Percentiles rank a stretch among this genome's conserved stretches.
These are phyloP conservation scores for Beauveria caledonica DNA, from an alignment of 2,329 filamentous ascomycete genomes.

Conservation along the genomic window DNA sequence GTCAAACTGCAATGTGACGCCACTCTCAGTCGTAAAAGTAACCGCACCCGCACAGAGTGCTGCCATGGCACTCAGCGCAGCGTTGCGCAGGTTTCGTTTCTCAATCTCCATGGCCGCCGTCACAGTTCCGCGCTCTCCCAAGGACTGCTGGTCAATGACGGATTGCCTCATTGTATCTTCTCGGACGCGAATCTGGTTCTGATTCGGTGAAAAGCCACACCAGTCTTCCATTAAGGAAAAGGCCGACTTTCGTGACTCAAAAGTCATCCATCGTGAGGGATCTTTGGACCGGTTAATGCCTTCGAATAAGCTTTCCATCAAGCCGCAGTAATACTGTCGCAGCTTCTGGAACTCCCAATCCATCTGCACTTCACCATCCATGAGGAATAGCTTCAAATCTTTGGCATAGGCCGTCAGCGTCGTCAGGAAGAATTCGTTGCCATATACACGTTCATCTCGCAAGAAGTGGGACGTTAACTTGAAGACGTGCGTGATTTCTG, in stretches of 20 bases:
- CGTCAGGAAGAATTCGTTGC: conserved; percentile 82
- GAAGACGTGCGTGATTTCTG: conserved; percentile 94
- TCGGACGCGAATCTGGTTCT: conserved; percentile 68
- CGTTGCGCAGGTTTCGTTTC: conserved; percentile 82
- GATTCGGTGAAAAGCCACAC: conserved; percentile 95
- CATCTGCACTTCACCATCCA: conserved; percentile 88
- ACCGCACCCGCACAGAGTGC: conserved; percentile 81
- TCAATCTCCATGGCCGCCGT: conserved; percentile 95
- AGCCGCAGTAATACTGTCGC: conserved; percentile 84
- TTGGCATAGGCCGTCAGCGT: conserved; percentile 87
- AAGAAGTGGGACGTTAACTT: conserved; percentile 88
- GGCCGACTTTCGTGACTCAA: conserved; percentile 89
- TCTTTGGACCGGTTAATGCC: conserved; percentile 81
- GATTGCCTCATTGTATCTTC: conserved; percentile 85
- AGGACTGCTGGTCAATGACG: conserved; percentile 69
- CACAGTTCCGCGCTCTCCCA: conserved; percentile 66
- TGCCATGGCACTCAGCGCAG: conserved; percentile 92
- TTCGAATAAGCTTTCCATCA: conserved; percentile 89
- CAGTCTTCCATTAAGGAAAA: conserved; percentile 98
- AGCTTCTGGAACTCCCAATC: conserved; percentile 92
- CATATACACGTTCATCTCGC: conserved; percentile 66
- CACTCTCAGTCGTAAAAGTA: conserved; percentile 79
- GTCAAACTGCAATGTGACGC: conserved; percentile 83
- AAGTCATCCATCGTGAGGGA: conserved; percentile 90
- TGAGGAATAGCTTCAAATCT: conserved; percentile 87